Conservation (phyloP, 2,329 filamentous ascomycete species). For the Colletotrichum tofieldiae region DNA sequence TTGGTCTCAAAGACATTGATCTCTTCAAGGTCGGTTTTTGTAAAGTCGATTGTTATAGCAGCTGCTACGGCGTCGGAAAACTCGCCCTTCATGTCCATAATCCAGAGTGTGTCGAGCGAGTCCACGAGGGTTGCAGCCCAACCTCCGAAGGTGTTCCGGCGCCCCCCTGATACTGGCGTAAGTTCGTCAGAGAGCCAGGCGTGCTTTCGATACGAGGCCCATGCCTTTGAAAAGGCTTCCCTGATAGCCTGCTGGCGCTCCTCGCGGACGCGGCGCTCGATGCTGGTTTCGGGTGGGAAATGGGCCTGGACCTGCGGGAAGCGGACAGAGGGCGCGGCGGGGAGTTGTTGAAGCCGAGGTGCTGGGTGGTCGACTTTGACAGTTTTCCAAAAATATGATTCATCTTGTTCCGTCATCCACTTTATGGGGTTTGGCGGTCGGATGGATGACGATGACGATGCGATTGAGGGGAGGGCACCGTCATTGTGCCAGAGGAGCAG, state of each 20-base stretch:
- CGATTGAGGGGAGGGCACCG: neutral
- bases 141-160: constrained; percentile 66
- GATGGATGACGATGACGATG: neutral
- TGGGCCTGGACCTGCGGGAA: constrained; percentile 54
- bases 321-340: constrained; percentile 47
- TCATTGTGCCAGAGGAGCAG: constrained; percentile 36
- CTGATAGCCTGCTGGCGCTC: constrained; percentile 56
- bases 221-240: constrained; percentile 60
- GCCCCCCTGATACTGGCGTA: constrained; percentile 63
- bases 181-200: constrained; percentile 70
- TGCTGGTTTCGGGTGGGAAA: constrained; percentile 48
- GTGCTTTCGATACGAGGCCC: constrained; percentile 66
- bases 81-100: constrained; percentile 72
- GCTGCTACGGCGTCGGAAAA: constrained; percentile 69
- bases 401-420: constrained; percentile 8
- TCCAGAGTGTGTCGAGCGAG: constrained; percentile 73
- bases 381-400: constrained; percentile 44
- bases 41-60: constrained; percentile 66
- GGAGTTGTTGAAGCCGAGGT: constrained; percentile 49
- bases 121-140: constrained; percentile 75
- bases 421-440: constrained; percentile 9
- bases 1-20: constrained; percentile 63
- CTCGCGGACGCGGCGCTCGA: constrained; percentile 45
- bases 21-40: constrained; percentile 55
- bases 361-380: constrained; percentile 43